Evolutionary conservation across 1,139 yeast genomes (phyloP).

Genomic region (Diutina catenulata): DNA sequence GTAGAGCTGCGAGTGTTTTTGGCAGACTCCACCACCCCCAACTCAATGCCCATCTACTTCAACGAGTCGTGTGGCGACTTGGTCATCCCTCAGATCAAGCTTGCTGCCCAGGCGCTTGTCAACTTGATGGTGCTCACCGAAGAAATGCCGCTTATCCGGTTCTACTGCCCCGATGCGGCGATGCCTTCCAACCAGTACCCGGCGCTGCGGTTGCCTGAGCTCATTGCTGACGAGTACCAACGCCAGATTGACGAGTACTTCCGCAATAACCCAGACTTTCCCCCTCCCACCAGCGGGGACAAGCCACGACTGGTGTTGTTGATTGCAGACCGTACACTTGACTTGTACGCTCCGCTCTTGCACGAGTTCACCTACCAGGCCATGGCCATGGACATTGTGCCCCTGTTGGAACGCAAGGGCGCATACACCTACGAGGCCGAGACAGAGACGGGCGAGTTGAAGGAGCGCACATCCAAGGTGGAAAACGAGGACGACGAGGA

Average conservation of each 20-base stretch:
- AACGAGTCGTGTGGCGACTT: slow-evolving; percentile 54
- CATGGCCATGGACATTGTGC: slow-evolving; percentile 70
- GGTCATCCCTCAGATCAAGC: slow-evolving; percentile 44
- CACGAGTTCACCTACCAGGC: slow-evolving; percentile 95
- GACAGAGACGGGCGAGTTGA: slow-evolving; percentile 43
- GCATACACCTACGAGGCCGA: slow-evolving; percentile 52
- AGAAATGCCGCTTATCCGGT: slow-evolving; percentile 76
- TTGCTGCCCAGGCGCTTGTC: slow-evolving; percentile 53
- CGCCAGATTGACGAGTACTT: slow-evolving; percentile 64
- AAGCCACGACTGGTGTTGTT: slow-evolving; percentile 66
- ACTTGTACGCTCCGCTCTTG: slow-evolving; percentile 69
- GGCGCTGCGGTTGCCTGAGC: slow-evolving; percentile 56
- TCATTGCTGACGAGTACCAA: slow-evolving; percentile 69
- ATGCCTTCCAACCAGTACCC: slow-evolving; percentile 35
- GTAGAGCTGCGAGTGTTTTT: slow-evolving; percentile 30
- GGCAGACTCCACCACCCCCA: slow-evolving; percentile 24
- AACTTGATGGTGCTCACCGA: slow-evolving; percentile 70
- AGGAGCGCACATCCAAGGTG: slow-evolving; percentile 30
- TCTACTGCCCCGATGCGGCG: slow-evolving; percentile 29
- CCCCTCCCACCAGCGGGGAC: slow-evolving; percentile 41
- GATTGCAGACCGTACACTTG: slow-evolving; percentile 75
- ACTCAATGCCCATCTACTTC: slow-evolving; percentile 65
- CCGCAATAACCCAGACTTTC: slow-evolving; percentile 51
- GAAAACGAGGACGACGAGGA: slow-evolving; percentile 60
- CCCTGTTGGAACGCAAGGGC: slow-evolving; percentile 36